Base-by-base conservation (phyloP, 1,284 basidiomycete species). In the Salmacisia buchloeana region DNA sequence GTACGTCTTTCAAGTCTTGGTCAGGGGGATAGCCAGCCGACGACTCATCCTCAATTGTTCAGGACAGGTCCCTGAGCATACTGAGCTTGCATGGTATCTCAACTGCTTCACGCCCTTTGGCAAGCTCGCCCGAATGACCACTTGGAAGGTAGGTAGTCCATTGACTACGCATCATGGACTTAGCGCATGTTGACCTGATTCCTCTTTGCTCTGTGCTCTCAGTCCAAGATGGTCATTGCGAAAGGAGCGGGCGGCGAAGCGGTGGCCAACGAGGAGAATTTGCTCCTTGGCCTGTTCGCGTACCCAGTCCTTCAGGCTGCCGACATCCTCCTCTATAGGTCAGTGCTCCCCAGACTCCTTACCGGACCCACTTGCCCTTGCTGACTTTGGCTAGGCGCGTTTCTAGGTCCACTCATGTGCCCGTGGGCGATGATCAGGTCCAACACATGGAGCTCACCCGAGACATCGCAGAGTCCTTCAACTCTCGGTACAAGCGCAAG, bases 231-330 rank as follows among this genome's bases (percentile, higher is more conserved):
- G 1, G 90, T 88, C 2, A 85, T 86, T 2, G 85, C 87, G 3
- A 84, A 88, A 43, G 90, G 92, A 72, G 63, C 31, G 12, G 61
- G 60, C 0, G 86, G 88, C 2, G 86, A 85, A 61, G 85, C 86
- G 54, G 86, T 88, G 69, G 85, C 87, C 6, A 87, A 91, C 73
- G 92, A 94, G 66, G 87, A 87, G 0, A 81, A 89, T 63, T 84
- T 97, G 0, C 89, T 91, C 64, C 84, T 88, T 0, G 94, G 94
- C 0, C 82, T 97, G 29, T 88, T 97, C 65, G 90, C 91, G 0
- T 97, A 97, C 79, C 94, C 94, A 0, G 87, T 96, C 2, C 83
- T 97, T 0, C 93, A 96, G 83, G 91, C 93, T 0, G 94, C 93
- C 0, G 94, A 97, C 74, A 89, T 97, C 58, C 82, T 97, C 10